A percentile compares a stretch with the other conserved stretches of the same genome.
Conservation (phyloP, 2,329 filamentous ascomycete genomes). For the Arthrobotrys pseudoclavata region DNA sequence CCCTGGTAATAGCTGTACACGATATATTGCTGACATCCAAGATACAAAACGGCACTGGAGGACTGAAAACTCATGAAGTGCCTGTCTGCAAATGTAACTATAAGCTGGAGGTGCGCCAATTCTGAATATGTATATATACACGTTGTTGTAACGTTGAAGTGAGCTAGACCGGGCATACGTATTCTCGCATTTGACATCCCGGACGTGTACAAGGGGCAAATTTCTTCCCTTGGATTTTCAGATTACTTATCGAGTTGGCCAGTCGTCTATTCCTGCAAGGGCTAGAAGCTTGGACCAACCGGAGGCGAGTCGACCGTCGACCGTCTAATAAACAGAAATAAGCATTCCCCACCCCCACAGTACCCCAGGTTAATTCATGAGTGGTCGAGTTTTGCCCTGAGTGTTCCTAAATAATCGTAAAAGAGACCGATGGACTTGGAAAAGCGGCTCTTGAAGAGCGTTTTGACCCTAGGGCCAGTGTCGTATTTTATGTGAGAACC, state of each 20-base stretch:
- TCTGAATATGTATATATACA: not conserved
- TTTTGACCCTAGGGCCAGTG: not conserved
- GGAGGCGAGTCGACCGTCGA: not conserved
- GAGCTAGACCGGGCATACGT: not conserved
- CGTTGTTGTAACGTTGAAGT: not conserved
- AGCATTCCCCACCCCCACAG: conserved; percentile 16
- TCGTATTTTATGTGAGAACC: not conserved
- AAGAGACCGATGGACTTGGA: not conserved
- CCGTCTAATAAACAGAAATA: conserved; percentile 16
- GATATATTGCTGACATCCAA: not conserved
- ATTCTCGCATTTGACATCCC: not conserved
- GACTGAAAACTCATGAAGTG: too few species aligned
- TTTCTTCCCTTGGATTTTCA: conserved; percentile 2
- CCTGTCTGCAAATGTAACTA: not conserved
- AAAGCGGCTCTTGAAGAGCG: conserved; percentile 1
- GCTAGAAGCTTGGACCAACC: conserved; percentile 14
- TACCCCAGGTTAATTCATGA: not conserved
- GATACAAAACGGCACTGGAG: not conserved
- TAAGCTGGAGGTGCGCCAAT: not conserved
- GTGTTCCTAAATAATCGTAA: not conserved
- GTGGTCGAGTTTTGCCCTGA: not conserved
- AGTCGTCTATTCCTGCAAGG: conserved; percentile 44
- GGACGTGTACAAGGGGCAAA: not conserved
- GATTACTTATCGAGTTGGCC: conserved; percentile 6
- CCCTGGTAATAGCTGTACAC: not conserved